A percentile compares a stretch with the other conserved stretches of the same genome.
Conservation (phyloP, 2,329 filamentous ascomycete species). For the Endothia cerciana region DNA sequence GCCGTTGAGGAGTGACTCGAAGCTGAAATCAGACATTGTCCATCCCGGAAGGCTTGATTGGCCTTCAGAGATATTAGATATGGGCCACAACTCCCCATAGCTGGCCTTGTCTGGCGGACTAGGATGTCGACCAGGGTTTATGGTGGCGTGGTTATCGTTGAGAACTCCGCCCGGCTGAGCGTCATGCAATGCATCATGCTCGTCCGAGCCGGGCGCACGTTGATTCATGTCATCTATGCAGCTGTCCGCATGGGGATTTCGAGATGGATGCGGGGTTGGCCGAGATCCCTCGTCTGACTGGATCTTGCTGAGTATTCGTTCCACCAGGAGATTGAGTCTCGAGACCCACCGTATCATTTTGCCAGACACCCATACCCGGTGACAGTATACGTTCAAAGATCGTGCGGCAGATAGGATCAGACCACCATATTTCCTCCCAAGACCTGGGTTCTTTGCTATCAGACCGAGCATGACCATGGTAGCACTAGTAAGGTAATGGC, state of each 20-base stretch:
- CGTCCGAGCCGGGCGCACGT: background rate
- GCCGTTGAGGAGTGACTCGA: slow-evolving; percentile 18
- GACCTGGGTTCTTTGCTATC: slow-evolving; percentile 8
- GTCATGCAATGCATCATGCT: slow-evolving; percentile 6
- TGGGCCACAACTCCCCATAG: background rate
- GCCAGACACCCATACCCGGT: slow-evolving; percentile 24
- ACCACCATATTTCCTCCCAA: slow-evolving; percentile 16
- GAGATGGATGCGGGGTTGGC: too few species aligned
- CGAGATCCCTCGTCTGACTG: too few species aligned
- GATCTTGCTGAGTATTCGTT: background rate
- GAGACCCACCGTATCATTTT: slow-evolving; percentile 28
- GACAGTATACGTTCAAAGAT: slow-evolving; percentile 24
- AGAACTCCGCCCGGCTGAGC: too few species aligned
- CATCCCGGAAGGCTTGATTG: slow-evolving; percentile 17
- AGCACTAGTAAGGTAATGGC: slow-evolving; percentile 22
- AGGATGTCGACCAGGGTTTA: background rate
- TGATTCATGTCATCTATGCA: background rate
- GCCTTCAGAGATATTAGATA: background rate
- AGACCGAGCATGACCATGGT: slow-evolving; percentile 26
- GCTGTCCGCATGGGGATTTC: too few species aligned
- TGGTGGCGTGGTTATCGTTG: background rate
- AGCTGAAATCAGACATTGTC: slow-evolving; percentile 25
- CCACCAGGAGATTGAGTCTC: slow-evolving; percentile 16
- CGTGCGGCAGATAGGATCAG: slow-evolving; percentile 17
- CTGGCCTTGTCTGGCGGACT: background rate